Base-by-base conservation (phyloP, 139 green algal species). In the Deuterostichococcus epilithicus region DNA sequence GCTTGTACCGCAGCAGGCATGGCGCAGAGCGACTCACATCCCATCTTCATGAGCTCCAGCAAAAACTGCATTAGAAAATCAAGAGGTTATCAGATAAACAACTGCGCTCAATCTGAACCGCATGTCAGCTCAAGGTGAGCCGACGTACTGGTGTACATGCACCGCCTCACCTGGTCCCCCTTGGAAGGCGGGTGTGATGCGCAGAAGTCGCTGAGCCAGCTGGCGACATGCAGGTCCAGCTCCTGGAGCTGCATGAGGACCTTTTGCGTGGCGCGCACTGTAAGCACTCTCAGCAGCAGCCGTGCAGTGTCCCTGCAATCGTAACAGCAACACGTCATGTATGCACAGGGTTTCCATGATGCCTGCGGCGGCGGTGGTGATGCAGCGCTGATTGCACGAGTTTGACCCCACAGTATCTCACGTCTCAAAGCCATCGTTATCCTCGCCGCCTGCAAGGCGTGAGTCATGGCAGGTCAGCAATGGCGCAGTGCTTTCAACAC, bases 141-240 rank as follows among this genome's bases (percentile, higher is more conserved):
- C 28, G 63, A 70, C 26, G n/a, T 70, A 25, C 26, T 38, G 42
- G 42, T 52, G 42, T 52, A 8, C 42, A 8, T 52, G 13, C 42
- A 52, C 42, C 4, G 22, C 6, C 63, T 72, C 39, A 86, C 80
- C 80, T 85, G 74, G 47, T 86, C 72, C 68, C 81, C 79, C 13
- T 58, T 37, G 1, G 72, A 69, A 20, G 81, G 81, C 30, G 78
- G 78, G 69, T 86, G n/a, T 23, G 79, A 39, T 1, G 59, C 38
- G 44, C 67, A 74, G 47, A 78, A 86, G 42, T 86, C 76, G 37
- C 75, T 74, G 22, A 86, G 72, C 81, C 81, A 86, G 37, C 81
- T 66, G n/a, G 73, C 73, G n/a, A 77, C 70, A 42, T 76, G 60
- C 28, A 78, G 28, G 44, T 86, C 81, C 30, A 81, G 58, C 67